Conservation (phyloP, 192 early-diverging fungal genomes). For the Coemansia sp. region DNA sequence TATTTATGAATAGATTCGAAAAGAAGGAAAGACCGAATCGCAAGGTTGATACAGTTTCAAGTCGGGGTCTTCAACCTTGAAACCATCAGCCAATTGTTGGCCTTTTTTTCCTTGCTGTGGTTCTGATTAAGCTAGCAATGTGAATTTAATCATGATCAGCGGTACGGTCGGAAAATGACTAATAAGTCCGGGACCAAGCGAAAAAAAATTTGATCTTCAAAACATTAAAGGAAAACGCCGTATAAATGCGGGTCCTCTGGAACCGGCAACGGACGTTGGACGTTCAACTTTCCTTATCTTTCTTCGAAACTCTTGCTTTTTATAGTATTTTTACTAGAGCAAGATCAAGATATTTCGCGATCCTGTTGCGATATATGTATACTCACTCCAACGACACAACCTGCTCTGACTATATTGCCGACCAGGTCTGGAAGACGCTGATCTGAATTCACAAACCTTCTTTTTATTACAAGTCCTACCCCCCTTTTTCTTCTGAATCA, state of each 20-base stretch:
- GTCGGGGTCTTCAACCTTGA: too few species aligned
- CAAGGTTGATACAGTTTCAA: neutral
- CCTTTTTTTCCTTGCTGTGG: neutral
- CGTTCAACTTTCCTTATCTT: neutral
- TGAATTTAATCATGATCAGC: neutral
- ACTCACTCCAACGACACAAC: slow-evolving; percentile 49
- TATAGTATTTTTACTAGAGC: neutral
- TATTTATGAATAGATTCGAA: neutral
- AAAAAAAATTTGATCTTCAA: neutral
- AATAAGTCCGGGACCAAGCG: too few species aligned
- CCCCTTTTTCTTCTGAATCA: slow-evolving; percentile 3
- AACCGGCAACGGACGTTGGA: neutral
- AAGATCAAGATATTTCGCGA: neutral
- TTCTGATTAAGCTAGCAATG: neutral
- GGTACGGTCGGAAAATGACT: neutral
- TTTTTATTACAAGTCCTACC: neutral
- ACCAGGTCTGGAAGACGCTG: slow-evolving; percentile 52
- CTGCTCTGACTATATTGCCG: slow-evolving; percentile 49
- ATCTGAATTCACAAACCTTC: slow-evolving; percentile 18
- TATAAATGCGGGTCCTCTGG: neutral
- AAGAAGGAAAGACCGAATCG: neutral
- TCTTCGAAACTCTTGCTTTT: neutral
- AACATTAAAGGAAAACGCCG: neutral
- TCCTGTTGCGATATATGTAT: slow-evolving; percentile 17
- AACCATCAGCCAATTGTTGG: neutral